phyloP scores from a whole-genome alignment of 768 basidiomycete species.

The Amanita inopinata region DNA sequence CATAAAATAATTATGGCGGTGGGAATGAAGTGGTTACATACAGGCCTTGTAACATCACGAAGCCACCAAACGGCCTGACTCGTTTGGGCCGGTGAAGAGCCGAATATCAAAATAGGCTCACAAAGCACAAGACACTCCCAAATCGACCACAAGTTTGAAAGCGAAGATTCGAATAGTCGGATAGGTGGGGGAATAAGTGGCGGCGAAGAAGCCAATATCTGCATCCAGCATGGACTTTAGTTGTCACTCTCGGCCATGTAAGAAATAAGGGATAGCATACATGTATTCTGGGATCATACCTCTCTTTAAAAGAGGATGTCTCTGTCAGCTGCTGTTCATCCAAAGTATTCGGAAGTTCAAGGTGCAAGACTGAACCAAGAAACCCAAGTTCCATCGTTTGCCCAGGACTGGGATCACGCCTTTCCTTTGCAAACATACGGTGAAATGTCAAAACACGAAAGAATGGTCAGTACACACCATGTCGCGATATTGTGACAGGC shows the following conservation, averaged over 20 bases:
- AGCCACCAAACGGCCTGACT: constrained; percentile 93
- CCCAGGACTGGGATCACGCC: constrained; percentile 70
- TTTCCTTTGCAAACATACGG: constrained; percentile 39
- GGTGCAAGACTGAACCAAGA: constrained; percentile 64
- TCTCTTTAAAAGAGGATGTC: constrained; percentile 38
- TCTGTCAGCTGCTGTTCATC: constrained; percentile 69
- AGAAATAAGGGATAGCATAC: no score
- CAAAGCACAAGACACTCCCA: constrained; percentile 94
- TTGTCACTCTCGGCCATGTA: background rate
- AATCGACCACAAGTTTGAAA: constrained; percentile 67
- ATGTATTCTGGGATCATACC: constrained; percentile 42
- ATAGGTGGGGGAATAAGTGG: constrained; percentile 50
- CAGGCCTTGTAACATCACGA: constrained; percentile 76
- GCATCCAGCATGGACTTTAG: constrained; percentile 1
- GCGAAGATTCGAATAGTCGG: constrained; percentile 50
- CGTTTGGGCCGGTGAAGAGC: constrained; percentile 66
- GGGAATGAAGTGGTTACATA: constrained; percentile 20
- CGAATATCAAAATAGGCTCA: constrained; percentile 83
- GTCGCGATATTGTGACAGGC: constrained; percentile 79
- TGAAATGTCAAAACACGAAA: constrained; percentile 14
- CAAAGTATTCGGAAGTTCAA: constrained; percentile 56
- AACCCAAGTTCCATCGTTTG: constrained; percentile 71
- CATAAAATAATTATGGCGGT: background rate
- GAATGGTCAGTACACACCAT: constrained; percentile 46
- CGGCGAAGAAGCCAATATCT: constrained; percentile 64